These are phyloP conservation scores for Protomyces inundatus DNA, from an alignment of 1,139 yeast genomes.

Conservation along the genomic window DNA sequence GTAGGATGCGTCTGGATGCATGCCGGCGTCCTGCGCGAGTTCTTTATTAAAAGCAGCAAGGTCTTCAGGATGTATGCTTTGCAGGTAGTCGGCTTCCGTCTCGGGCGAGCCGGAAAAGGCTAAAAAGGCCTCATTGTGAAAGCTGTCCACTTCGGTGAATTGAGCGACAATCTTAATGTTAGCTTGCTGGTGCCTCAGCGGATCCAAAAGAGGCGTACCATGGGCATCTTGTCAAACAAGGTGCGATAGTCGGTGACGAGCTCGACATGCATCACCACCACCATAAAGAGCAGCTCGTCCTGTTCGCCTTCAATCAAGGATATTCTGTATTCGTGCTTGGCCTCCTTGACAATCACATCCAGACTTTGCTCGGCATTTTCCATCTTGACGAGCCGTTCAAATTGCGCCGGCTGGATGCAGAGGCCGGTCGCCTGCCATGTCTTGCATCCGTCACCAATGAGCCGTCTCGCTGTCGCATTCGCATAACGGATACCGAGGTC, in stretches of 20 bases:
- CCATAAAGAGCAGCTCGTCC: neutral
- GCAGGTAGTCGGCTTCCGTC: neutral
- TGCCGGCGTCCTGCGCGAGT: neutral
- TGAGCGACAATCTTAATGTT: constrained; percentile 4
- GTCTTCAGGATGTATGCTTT: constrained; percentile 14
- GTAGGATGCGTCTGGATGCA: neutral
- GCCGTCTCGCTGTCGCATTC: neutral
- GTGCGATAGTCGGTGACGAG: constrained; percentile 11
- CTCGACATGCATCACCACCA: constrained; percentile 2
- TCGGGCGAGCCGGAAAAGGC: constrained; percentile 4
- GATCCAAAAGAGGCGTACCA: neutral
- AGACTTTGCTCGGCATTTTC: neutral
- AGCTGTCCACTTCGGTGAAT: constrained; percentile 6
- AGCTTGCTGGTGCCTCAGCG: neutral
- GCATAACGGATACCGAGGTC: neutral
- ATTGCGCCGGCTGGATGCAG: neutral
- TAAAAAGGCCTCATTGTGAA: constrained; percentile 14
- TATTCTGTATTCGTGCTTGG: neutral
- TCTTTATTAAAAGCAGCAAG: neutral
- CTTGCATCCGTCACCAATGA: neutral
- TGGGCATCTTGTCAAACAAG: constrained; percentile 5
- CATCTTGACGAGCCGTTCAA: neutral
- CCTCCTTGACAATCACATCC: neutral
- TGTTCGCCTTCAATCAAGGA: neutral
- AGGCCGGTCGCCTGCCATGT: neutral